Conservation (phyloP, 352 stramenopile species). For the Elongisporangium anandrum region DNA sequence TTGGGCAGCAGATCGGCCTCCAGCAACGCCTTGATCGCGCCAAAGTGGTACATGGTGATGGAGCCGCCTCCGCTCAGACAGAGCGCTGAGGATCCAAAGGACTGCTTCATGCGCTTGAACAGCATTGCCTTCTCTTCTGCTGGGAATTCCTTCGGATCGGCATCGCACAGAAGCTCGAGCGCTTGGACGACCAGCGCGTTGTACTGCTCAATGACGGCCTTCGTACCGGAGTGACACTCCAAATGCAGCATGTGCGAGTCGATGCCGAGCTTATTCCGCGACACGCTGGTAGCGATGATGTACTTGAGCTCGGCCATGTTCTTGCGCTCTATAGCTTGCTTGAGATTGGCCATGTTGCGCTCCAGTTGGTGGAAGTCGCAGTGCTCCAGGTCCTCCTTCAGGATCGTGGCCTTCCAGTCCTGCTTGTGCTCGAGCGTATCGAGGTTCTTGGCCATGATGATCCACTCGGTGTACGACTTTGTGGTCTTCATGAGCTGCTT, state of each 20-base stretch:
- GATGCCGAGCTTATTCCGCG: conserved; percentile 58
- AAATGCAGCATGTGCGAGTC: conserved; percentile 51
- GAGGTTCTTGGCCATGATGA: conserved; percentile 53
- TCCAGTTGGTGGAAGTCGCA: conserved; percentile 60
- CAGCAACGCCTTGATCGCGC: conserved; percentile 88
- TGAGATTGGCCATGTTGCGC: conserved; percentile 33
- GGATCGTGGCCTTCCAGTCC: conserved; percentile 51
- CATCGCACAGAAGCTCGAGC: conserved; percentile 32
- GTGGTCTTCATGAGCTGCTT: conserved; percentile 56
- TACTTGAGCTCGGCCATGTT: conserved; percentile 56
- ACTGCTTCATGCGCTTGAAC: conserved; percentile 60
- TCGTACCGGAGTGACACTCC: conserved; percentile 55
- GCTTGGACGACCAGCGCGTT: conserved; percentile 35
- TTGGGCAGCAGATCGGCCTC: conserved; percentile 86
- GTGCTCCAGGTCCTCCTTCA: conserved; percentile 37
- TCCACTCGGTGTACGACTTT: conserved; percentile 50
- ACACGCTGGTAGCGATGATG: conserved; percentile 52
- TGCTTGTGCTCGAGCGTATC: conserved; percentile 58
- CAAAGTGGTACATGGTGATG: conserved; percentile 94
- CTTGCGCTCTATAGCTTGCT: conserved; percentile 17
- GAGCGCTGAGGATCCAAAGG: conserved; percentile 88
- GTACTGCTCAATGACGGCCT: conserved; percentile 52
- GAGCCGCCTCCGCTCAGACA: conserved; percentile 90
- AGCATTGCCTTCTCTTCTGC: conserved; percentile 39
- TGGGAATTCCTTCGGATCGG: conserved; percentile 26